A percentile compares a stretch with the other conserved stretches of the same genome.
Conservation (phyloP, 2,329 filamentous ascomycete genomes). For the Metarhizium guizhouense region DNA sequence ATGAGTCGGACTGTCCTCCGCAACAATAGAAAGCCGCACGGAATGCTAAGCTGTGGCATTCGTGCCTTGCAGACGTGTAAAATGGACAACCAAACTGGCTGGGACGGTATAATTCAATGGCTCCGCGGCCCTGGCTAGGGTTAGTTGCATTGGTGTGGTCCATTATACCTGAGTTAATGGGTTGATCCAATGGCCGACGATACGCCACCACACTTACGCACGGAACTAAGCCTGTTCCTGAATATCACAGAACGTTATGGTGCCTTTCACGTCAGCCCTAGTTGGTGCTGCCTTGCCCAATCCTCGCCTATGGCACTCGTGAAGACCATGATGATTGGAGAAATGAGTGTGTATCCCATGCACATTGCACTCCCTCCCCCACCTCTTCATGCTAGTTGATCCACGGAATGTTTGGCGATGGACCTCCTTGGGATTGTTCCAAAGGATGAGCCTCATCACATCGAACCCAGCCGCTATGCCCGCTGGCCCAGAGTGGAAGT, state of each 20-base stretch:
- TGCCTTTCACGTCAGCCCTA: not conserved
- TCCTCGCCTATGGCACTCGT: no score
- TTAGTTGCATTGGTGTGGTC: conserved; percentile 6
- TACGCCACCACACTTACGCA: conserved; percentile 5
- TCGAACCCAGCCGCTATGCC: not conserved
- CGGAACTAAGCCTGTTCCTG: conserved; percentile 24
- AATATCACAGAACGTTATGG: conserved; percentile 6
- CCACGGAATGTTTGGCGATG: not conserved
- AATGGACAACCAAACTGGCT: not conserved
- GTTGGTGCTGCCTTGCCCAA: no score
- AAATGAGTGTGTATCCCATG: no score
- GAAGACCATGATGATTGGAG: no score
- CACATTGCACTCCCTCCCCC: no score
- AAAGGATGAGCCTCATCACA: not conserved
- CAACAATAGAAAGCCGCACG: no score
- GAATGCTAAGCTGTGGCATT: no score
- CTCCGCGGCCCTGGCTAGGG: not conserved
- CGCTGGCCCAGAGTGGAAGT: not conserved
- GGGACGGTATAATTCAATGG: not conserved
- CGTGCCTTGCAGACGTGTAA: not conserved
- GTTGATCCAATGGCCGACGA: conserved; percentile 1
- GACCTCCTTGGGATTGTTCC: not conserved
- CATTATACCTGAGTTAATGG: not conserved
- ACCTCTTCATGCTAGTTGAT: no score
- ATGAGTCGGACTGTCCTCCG: no score